A percentile compares a stretch with the other conserved stretches of the same genome.
Evolutionary conservation across 108 stramenopile species (phyloP).

Genomic region (Cyclotella cryptica): DNA sequence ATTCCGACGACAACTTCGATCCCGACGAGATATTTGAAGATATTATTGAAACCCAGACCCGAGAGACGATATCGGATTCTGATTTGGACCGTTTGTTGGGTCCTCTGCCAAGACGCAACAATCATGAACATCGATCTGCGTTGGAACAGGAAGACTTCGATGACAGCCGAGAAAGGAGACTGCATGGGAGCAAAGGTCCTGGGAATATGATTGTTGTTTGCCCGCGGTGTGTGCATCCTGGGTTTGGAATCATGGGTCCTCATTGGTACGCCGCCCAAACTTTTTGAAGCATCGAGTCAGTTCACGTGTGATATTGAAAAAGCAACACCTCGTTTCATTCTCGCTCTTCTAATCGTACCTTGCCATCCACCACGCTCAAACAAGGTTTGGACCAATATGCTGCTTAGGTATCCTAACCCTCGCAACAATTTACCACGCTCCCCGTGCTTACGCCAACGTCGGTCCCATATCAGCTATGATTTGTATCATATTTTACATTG

Average conservation of each 20-base stretch:
- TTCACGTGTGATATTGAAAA: neutral
- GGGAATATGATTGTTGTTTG: conserved; percentile 73
- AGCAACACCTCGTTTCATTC: no score
- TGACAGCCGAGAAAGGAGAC: conserved; percentile 6
- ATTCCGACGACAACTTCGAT: neutral
- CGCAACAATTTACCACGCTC: conserved; percentile 60
- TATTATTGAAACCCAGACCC: neutral
- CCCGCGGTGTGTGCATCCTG: conserved; percentile 54
- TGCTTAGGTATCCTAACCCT: conserved; percentile 54
- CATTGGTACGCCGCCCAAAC: conserved; percentile 48
- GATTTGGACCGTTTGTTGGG: conserved; percentile 13
- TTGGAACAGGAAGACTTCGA: conserved; percentile 3
- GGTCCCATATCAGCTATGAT: conserved; percentile 56
- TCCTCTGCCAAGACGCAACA: neutral
- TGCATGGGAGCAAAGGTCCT: neutral
- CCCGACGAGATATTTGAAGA: conserved; percentile 10
- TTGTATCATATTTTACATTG: conserved; percentile 59
- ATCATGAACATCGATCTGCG: neutral
- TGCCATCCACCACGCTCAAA: conserved; percentile 2
- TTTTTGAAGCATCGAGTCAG: neutral
- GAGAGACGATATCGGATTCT: conserved; percentile 4
- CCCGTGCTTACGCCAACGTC: conserved; percentile 33
- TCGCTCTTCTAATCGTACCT: neutral
- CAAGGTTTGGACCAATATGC: conserved; percentile 69
- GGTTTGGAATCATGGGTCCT: conserved; percentile 82